A percentile compares a stretch with the other conserved stretches of the same genome.
Evolutionary conservation across 768 basidiomycete species (phyloP).

Genomic region (Leccinum arenicola): DNA sequence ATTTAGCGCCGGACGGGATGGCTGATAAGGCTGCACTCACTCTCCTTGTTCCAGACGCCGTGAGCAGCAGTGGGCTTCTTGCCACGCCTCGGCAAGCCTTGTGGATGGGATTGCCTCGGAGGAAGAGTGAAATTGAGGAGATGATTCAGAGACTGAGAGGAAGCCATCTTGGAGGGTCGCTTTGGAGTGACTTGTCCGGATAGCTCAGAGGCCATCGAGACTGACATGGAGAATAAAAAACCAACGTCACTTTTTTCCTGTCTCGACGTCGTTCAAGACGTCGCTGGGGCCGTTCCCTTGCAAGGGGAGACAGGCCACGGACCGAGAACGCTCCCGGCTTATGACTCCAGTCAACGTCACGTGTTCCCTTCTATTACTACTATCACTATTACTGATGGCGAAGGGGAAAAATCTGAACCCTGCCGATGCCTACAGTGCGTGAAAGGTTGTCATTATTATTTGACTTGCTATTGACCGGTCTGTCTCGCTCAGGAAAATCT

Average conservation of each 20-base stretch:
- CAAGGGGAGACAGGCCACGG: slow-evolving; percentile 40
- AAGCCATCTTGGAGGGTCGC: slow-evolving; percentile 66
- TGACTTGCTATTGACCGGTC: slow-evolving; percentile 3
- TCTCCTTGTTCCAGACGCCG: slow-evolving; percentile 87
- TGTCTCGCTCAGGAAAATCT: slow-evolving; percentile 66
- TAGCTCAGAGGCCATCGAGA: slow-evolving; percentile 24
- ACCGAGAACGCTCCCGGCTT: neutral
- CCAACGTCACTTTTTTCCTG: slow-evolving; percentile 13
- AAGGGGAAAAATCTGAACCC: slow-evolving; percentile 89
- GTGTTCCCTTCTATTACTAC: slow-evolving; percentile 13
- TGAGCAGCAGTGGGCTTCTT: slow-evolving; percentile 60
- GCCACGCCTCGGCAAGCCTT: slow-evolving; percentile 69
- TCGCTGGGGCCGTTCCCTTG: slow-evolving; percentile 45
- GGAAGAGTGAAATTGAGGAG: slow-evolving; percentile 94
- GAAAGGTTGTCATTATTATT: neutral
- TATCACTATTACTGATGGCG: slow-evolving; percentile 47
- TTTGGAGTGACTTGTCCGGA: slow-evolving; percentile 43
- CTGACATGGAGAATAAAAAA: slow-evolving; percentile 24
- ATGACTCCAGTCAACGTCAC: slow-evolving; percentile 29
- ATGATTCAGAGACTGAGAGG: slow-evolving; percentile 69
- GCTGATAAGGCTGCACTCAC: slow-evolving; percentile 49
- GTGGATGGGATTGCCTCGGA: slow-evolving; percentile 69
- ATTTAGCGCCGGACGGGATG: slow-evolving; percentile 16
- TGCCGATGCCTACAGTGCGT: slow-evolving; percentile 83
- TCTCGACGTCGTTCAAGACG: slow-evolving; percentile 9